A percentile compares a stretch with the other conserved stretches of the same genome.
These are phyloP conservation scores for Pinus tabuliformis DNA, from an alignment of 75 land plant species.

Conservation along the genomic window DNA sequence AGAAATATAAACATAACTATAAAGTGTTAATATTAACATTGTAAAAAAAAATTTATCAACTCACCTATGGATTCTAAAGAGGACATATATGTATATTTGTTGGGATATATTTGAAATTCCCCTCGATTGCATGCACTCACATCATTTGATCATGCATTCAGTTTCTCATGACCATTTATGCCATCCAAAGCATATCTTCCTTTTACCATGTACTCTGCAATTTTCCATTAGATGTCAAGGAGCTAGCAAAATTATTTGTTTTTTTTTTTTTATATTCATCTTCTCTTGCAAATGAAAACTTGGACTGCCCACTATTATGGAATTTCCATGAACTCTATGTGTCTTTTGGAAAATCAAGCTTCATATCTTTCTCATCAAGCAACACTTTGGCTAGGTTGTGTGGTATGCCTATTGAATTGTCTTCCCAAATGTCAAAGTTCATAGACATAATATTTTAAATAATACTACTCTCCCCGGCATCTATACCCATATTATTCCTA, in stretches of 20 bases:
- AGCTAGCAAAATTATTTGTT: neutral
- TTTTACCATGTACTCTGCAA: neutral
- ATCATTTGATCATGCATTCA: neutral
- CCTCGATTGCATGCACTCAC: neutral
- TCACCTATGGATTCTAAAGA: neutral
- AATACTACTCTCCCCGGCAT: conserved; percentile 47
- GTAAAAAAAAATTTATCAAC: neutral
- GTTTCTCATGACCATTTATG: neutral
- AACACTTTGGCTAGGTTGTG: conserved; percentile 30
- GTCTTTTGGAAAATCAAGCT: too few relatives aligned
- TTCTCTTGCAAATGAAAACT: too few relatives aligned
- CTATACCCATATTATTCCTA: conserved; percentile 10
- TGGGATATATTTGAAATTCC: neutral
- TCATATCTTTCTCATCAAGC: too few relatives aligned
- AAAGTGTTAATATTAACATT: neutral
- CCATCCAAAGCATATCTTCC: conserved; percentile 1
- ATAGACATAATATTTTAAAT: conserved; percentile 69
- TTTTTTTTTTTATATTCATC: conserved; percentile 23
- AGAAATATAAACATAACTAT: too few relatives aligned
- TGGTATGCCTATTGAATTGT: conserved; percentile 33
- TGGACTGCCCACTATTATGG: too few relatives aligned
- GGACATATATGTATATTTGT: neutral
- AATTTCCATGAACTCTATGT: too few relatives aligned
- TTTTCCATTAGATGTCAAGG: neutral
- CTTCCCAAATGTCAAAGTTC: conserved; percentile 60